Percentiles rank a stretch among this genome's conserved stretches.
These are phyloP conservation scores for Stentor roeselii DNA, from an alignment of 73 alveolate genomes.

Conservation along the genomic window DNA sequence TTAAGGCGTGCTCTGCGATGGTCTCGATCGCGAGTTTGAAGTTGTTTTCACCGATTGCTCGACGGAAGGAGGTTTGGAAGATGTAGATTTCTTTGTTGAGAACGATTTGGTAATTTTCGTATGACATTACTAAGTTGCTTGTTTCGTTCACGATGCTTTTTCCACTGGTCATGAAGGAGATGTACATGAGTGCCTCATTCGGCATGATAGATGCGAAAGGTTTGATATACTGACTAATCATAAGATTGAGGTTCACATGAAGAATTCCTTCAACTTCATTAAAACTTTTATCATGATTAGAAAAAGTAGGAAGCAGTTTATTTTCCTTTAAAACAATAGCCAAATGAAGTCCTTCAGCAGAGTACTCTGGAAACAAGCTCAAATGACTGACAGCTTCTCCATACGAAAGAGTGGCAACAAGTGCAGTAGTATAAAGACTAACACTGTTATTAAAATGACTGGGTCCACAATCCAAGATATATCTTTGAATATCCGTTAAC, in stretches of 20 bases:
- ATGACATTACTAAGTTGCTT: slow-evolving; percentile 11
- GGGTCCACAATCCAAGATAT: slow-evolving; percentile 15
- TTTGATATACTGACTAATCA: neutral
- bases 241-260: slow-evolving; percentile 2
- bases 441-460: neutral
- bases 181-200: slow-evolving; percentile 6
- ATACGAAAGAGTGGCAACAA: neutral
- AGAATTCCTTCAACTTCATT: neutral
- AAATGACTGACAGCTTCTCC: slow-evolving; percentile 5
- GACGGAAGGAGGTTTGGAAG: neutral
- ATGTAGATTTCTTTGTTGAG: neutral
- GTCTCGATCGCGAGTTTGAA: neutral
- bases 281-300: neutral
- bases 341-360: neutral
- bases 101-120: neutral
- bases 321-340: neutral
- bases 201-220: neutral
- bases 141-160: neutral
- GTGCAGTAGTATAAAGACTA: slow-evolving; percentile 5
- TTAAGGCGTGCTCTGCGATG: neutral
- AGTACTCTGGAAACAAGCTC: neutral
- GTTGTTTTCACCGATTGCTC: neutral
- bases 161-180: slow-evolving; percentile 14
- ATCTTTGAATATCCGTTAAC: slow-evolving; percentile 14
- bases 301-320: slow-evolving; percentile 1